Percentiles rank a stretch among this genome's conserved stretches.
Conservation (phyloP, 2,329 filamentous ascomycete genomes). For the Aspergillus quadrilineatus region DNA sequence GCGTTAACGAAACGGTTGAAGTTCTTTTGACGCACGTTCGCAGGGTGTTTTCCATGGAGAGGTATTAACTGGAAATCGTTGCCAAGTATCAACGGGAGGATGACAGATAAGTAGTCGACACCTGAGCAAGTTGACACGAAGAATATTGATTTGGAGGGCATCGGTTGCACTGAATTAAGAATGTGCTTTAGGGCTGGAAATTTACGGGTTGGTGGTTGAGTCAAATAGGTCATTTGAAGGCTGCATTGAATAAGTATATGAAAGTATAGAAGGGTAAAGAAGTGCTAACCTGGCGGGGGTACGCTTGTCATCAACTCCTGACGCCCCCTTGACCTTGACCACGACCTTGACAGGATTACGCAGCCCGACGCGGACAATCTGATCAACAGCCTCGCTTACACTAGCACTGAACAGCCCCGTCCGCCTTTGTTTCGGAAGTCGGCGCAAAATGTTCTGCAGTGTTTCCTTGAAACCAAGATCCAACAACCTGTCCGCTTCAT, state of each 20-base stretch:
- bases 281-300: constrained; percentile 69
- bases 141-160: constrained; percentile 80
- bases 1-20: constrained; percentile 77
- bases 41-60: constrained; percentile 87
- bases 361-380: constrained; percentile 87
- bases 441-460: constrained; percentile 76
- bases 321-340: constrained; percentile 81
- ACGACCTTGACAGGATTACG: constrained; percentile 93
- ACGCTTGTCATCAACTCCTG: constrained; percentile 74
- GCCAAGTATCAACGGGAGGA: constrained; percentile 72
- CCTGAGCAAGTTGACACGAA: constrained; percentile 93
- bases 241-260: constrained; percentile 39
- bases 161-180: constrained; percentile 66
- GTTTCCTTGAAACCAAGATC: constrained; percentile 94
- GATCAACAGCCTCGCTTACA: constrained; percentile 90
- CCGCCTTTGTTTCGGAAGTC: constrained; percentile 85
- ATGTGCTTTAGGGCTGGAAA: constrained; percentile 71
- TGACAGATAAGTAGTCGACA: constrained; percentile 87
- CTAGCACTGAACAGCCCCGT: constrained; percentile 94
- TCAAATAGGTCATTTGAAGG: constrained; percentile 84
- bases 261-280: neutral
- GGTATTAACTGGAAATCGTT: constrained; percentile 69
- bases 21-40: constrained; percentile 84
- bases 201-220: constrained; percentile 75
- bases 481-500: constrained; percentile 89